Percentiles rank a stretch among this genome's conserved stretches.
Conservation (phyloP, 257 asterid genomes). For the Ocimum tenuiflorum region DNA sequence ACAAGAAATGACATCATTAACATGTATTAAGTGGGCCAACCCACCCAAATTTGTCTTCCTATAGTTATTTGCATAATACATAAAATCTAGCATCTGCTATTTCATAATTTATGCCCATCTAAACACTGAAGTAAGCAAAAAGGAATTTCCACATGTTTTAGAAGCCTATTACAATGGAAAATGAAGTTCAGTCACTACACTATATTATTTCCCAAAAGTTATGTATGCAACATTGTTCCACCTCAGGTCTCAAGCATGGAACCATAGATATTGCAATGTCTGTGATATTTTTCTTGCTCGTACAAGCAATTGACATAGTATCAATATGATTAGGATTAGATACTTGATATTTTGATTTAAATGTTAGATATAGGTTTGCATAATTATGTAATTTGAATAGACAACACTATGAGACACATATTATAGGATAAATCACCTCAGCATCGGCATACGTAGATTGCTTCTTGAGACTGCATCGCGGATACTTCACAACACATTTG, state of each 20-base stretch:
- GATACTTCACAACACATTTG: conserved; percentile 81
- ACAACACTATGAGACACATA: background rate
- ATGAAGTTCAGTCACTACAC: no score
- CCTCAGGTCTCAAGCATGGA: no score
- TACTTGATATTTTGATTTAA: background rate
- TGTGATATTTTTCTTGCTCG: background rate
- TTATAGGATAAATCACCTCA: conserved; percentile 49
- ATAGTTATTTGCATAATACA: background rate
- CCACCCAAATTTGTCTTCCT: background rate
- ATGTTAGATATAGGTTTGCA: background rate
- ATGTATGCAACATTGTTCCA: no score
- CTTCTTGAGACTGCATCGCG: conserved; percentile 83
- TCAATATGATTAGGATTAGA: background rate
- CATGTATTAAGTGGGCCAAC: background rate
- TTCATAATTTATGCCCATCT: background rate
- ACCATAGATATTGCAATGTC: no score
- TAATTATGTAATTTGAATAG: background rate
- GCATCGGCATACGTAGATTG: conserved; percentile 97
- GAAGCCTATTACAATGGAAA: no score
- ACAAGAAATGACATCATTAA: background rate
- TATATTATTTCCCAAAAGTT: no score
- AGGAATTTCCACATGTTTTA: no score
- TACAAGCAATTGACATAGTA: background rate
- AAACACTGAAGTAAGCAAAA: background rate
- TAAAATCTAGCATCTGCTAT: background rate